Conservation (phyloP, 306 rosid species). For the apple (Malus domestica) region ASM211411v1 NC_041794.1:20051001-20051500, state of each 20-base stretch:
- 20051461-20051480: conserved; percentile 82
- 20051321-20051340: not conserved
- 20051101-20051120: conserved; percentile 32
- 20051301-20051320: not conserved
- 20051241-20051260: not conserved
- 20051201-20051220: conserved; percentile 2
- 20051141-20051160: conserved; percentile 53
- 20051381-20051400: conserved; percentile 80
- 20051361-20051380: not conserved
- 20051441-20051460: conserved; percentile 86
- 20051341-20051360: not conserved
- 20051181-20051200: conserved; percentile 35
- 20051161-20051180: conserved; percentile 86
- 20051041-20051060: conserved; percentile 54
- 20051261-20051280: not conserved
- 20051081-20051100: conserved; percentile 42
- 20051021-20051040: conserved; percentile 35
- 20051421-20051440: conserved; percentile 78
- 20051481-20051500: conserved; percentile 74
- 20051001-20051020: conserved; percentile 61
- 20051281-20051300: not conserved
- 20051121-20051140: conserved; percentile 41
- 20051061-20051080: conserved; percentile 43
- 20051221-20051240: not conserved
- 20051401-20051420: conserved; percentile 71